phyloP scores from a whole-genome alignment of 2,329 filamentous ascomycete species.

The Sclerotinia nivalis region DNA sequence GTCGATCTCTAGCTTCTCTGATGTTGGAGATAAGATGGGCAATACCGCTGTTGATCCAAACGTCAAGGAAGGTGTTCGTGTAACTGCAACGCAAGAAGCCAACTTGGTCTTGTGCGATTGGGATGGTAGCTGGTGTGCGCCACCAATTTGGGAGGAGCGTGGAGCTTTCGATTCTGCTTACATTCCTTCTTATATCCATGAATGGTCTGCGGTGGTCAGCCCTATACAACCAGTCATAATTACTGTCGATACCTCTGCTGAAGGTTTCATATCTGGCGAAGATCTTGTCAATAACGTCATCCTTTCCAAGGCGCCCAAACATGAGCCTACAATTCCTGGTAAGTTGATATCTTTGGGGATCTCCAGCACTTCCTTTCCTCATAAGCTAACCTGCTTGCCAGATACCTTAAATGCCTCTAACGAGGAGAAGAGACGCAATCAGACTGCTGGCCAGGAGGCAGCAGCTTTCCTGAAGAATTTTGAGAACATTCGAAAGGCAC shows the following conservation, averaged over 20 bases:
- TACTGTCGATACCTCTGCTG: not conserved
- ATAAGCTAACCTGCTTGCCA: slow-evolving; percentile 20
- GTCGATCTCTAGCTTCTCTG: slow-evolving; percentile 19
- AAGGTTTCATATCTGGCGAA: slow-evolving; percentile 29
- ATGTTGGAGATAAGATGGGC: slow-evolving; percentile 27
- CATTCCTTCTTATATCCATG: slow-evolving; percentile 34
- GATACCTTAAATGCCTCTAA: slow-evolving; percentile 31
- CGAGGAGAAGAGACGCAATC: slow-evolving; percentile 34
- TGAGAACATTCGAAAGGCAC: slow-evolving; percentile 21
- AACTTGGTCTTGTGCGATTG: slow-evolving; percentile 32
- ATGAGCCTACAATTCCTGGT: slow-evolving; percentile 34
- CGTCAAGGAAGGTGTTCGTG: slow-evolving; percentile 29
- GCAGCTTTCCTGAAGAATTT: slow-evolving; percentile 4
- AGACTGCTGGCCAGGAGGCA: slow-evolving; percentile 31
- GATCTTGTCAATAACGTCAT: slow-evolving; percentile 26
- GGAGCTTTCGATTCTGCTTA: slow-evolving; percentile 31
- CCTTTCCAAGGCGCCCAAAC: slow-evolving; percentile 23
- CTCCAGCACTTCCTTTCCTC: not conserved
- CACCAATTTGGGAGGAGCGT: slow-evolving; percentile 37
- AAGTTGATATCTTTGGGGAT: slow-evolving; percentile 9
- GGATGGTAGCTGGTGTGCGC: slow-evolving; percentile 32
- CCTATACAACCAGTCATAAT: slow-evolving; percentile 17
- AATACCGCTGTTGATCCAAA: slow-evolving; percentile 7
- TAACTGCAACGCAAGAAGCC: slow-evolving; percentile 30
- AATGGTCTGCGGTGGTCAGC: slow-evolving; percentile 32